Evolutionary conservation across 805 yeast species (phyloP).

Genomic region (Zygoascus flipseniorum): DNA sequence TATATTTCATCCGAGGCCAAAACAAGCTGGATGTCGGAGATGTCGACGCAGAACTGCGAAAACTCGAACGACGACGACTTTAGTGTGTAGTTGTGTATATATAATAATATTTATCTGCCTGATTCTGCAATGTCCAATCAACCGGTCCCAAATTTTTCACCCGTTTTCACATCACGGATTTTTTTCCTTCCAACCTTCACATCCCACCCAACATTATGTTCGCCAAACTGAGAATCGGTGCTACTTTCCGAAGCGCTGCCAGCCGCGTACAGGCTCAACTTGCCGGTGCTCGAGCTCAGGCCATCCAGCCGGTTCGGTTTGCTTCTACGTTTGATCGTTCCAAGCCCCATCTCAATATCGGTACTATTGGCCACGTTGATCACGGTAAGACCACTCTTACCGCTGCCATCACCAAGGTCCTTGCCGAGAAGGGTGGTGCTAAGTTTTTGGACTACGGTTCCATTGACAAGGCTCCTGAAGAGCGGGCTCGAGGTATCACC

Average conservation of each 20-base stretch:
- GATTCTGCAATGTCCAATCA: not conserved
- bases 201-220: not conserved
- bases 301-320: conserved; percentile 6
- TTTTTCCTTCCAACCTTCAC: not conserved
- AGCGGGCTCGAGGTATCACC: conserved; percentile 98
- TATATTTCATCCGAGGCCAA: conserved; percentile 73
- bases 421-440: conserved; percentile 85
- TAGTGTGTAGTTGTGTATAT: not conserved
- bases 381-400: conserved; percentile 98
- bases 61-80: conserved; percentile 19
- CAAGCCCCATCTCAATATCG: conserved; percentile 94
- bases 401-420: conserved; percentile 95
- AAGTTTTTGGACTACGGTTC: conserved; percentile 85
- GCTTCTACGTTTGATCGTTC: conserved; percentile 73
- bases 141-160: not conserved
- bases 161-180: not conserved
- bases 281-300: conserved; percentile 6
- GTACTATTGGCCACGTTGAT: conserved; percentile 98
- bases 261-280: conserved; percentile 3
- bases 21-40: conserved; percentile 33
- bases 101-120: not conserved
- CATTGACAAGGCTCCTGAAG: conserved; percentile 97
- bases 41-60: conserved; percentile 27
- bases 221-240: conserved; percentile 5
- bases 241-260: conserved; percentile 2